A percentile compares a stretch with the other conserved stretches of the same genome.
These are phyloP conservation scores for Mucor indicus DNA, from an alignment of 371 early-diverging fungal species.

Conservation along the genomic window DNA sequence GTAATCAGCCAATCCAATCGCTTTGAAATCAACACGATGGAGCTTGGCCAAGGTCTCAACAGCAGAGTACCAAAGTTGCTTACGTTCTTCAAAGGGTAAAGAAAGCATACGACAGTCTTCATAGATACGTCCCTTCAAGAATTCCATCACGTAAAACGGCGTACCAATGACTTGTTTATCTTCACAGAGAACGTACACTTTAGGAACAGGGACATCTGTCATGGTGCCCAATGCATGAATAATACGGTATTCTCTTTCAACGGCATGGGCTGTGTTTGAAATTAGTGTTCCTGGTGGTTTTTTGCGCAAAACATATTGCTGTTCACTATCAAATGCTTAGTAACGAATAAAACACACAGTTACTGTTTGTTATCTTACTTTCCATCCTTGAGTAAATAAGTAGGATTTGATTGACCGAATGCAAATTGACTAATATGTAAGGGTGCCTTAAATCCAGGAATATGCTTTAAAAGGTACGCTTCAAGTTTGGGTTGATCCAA, in stretches of 20 bases:
- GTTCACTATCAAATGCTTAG: constrained; percentile 25
- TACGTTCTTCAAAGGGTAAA: constrained; percentile 57
- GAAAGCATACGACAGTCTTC: constrained; percentile 57
- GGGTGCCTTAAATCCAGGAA: constrained; percentile 60
- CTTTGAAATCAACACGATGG: constrained; percentile 67
- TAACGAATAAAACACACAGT: background rate
- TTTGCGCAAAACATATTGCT: constrained; percentile 82
- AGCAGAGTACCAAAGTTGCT: constrained; percentile 63
- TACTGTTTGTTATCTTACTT: constrained; percentile 42
- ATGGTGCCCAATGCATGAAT: constrained; percentile 69
- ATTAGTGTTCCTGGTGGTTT: constrained; percentile 88
- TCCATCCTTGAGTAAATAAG: constrained; percentile 72
- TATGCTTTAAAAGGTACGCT: constrained; percentile 46
- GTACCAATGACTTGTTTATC: constrained; percentile 80
- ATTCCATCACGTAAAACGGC: constrained; percentile 95
- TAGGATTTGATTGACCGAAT: constrained; percentile 91
- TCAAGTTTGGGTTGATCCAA: constrained; percentile 60
- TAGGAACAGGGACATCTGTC: constrained; percentile 86
- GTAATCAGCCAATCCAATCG: constrained; percentile 70
- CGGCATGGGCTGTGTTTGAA: constrained; percentile 85
- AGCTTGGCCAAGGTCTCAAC: constrained; percentile 76
- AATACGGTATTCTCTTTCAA: constrained; percentile 88
- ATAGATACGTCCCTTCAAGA: constrained; percentile 84
- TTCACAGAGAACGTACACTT: constrained; percentile 80
- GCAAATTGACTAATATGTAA: constrained; percentile 78